Base-by-base conservation (phyloP, 305 asterid species). In the Fraxinus xanthoxyloides region DNA sequence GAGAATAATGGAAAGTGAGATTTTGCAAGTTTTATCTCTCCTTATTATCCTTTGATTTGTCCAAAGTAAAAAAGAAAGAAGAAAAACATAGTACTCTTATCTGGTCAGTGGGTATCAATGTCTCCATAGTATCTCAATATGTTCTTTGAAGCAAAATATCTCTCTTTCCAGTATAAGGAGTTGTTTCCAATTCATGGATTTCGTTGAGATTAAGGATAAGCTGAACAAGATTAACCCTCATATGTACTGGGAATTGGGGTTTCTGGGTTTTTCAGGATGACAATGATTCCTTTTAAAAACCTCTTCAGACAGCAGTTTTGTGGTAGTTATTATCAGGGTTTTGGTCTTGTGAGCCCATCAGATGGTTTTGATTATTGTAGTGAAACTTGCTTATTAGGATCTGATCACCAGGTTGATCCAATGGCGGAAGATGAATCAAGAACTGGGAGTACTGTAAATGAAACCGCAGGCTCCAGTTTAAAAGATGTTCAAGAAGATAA, bases 1-100 rank as follows among this genome's bases (percentile, higher is more conserved):
- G 90, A 90, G 93, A 88, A 93, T 89, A 85, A 83, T 85, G 85
- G 94, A 92, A 89, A 91, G 93, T 86, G 95, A 91, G 92, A 92
- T 88, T 15, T 89, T 87, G 79, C 85, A 85, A 87, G 88, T 81
- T 82, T 85, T 81, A 84, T 90, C 88, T 78, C 84, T 77, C 79
- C 46, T 51, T 51, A n/a, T 51, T 17, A 19, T 51, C 61, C 61
- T 17, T n/a, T 51, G 23, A 17, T 51, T 48, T 51, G 61, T 51
- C 61, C 61, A 1, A 48, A 4, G 9, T 19, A 4, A 4, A 51
- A 17, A 17, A 40, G 1, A 17, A 15, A 48, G 5, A 15, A 15
- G 6, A 48, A 48, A 48, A 48, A 48, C 59, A 51, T 17, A 17
- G 21, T 54, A 19, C 70, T 36, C 61, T 56, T 81, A 79, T 78